Evolutionary conservation across 1,139 yeast genomes (phyloP).

Genomic region (Hemisphaericaspora lyxosophila): DNA sequence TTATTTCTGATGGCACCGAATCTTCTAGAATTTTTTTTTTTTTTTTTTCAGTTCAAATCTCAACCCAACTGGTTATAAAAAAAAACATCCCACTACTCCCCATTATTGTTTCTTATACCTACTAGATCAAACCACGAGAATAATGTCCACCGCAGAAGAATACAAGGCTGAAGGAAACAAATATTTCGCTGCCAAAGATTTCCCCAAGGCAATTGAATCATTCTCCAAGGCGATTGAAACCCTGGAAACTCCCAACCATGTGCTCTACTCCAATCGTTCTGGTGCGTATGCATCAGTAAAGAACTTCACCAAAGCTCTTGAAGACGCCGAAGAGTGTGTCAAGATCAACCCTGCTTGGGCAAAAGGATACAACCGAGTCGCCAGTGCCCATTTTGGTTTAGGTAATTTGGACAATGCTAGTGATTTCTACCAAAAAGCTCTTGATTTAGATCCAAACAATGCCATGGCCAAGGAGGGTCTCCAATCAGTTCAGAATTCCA

Average conservation of each 20-base stretch:
- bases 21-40: conserved; percentile 6
- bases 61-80: too few species aligned
- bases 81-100: too few species aligned
- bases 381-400: conserved; percentile 87
- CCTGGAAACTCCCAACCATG: conserved; percentile 83
- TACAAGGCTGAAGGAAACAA: conserved; percentile 85
- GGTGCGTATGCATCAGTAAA: conserved; percentile 84
- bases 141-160: conserved; percentile 62
- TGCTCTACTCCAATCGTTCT: conserved; percentile 89
- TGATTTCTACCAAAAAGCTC: conserved; percentile 71
- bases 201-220: conserved; percentile 70
- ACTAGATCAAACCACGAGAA: too few species aligned
- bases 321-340: conserved; percentile 82
- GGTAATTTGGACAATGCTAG: conserved; percentile 74
- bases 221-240: conserved; percentile 87
- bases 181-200: conserved; percentile 86
- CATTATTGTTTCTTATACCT: too few species aligned
- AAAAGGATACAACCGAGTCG: conserved; percentile 91
- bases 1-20: too few species aligned
- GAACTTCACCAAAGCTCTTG: conserved; percentile 68
- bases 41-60: background rate
- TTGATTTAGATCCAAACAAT: conserved; percentile 78
- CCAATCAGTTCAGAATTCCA: conserved; percentile 61
- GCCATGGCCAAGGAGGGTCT: conserved; percentile 88
- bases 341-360: conserved; percentile 85